Base-by-base conservation (phyloP, 2,329 filamentous ascomycete species). In the Capronia americana region DNA sequence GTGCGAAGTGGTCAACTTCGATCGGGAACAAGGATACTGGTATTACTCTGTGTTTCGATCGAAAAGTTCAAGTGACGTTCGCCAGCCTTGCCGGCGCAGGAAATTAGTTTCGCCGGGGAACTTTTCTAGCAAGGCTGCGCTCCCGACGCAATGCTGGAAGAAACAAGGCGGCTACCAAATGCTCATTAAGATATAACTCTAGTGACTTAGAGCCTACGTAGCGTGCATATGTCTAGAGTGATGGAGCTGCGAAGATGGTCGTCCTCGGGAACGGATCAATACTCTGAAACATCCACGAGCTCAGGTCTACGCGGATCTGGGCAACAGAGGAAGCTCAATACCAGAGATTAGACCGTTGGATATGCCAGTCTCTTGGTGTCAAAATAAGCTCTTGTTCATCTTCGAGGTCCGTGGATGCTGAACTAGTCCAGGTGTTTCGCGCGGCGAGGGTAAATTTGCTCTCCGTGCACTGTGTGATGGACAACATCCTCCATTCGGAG, bases 61-160 rank as follows among this genome's bases (percentile, higher is more conserved):
- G 32, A 14, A 51, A 51, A 23, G 48, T 26, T 26, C 8, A 51
- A 51, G 48, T 26, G 48, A 51, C 48, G 48, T 23, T 28, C 12
- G 24, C 24, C 23, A 51, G 48, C 48, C 48, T 51, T 28, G 48
- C 48, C 48, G 48, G 23, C 48, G 1, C 2, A 5, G 48, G 20
- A 51, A 51, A 51, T 51, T 26, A 51, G 48, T 51, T 51, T 51
- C 48, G 48, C 48, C 48, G 48, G 17, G 4, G 38, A 6, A 5
- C 7, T n/a, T 44, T n/a, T n/a, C 38, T 17, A 24, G 20, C 48
- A 51, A 51, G 48, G 48, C 48, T 26, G 48, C 48, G 48, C 24
- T 26, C 23, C 12, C 24, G 20, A 5, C 12, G 3, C 3, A 24
- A 26, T 51, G 48, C 23, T 26, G 14, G 23, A 26, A 28, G 48